Percentiles rank a stretch among this genome's conserved stretches.
These are phyloP conservation scores for Tricholoma furcatifolium DNA, from an alignment of 768 basidiomycete genomes.

Conservation along the genomic window DNA sequence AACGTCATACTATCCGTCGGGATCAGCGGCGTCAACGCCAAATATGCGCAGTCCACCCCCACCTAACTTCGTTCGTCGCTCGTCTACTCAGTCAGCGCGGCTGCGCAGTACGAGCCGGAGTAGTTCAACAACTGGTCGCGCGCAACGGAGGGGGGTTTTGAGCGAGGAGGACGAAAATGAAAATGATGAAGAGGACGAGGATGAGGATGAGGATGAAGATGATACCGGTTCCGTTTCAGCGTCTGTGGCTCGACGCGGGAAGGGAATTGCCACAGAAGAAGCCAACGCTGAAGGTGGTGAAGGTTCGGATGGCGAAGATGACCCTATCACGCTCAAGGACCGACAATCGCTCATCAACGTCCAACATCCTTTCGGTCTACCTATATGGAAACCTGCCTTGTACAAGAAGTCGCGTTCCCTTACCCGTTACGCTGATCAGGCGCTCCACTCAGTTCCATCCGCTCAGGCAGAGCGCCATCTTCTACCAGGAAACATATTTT, in stretches of 20 bases:
- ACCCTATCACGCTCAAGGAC: constrained; percentile 90
- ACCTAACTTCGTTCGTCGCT: constrained; percentile 45
- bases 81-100: constrained; percentile 51
- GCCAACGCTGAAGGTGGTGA: constrained; percentile 43
- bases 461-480: constrained; percentile 92
- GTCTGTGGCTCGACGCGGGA: constrained; percentile 35
- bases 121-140: constrained; percentile 45
- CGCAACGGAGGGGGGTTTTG: constrained; percentile 38
- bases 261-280: constrained; percentile 36
- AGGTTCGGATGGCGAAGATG: constrained; percentile 53
- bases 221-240: constrained; percentile 16
- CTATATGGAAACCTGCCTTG: constrained; percentile 98
- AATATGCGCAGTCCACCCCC: constrained; percentile 41
- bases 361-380: constrained; percentile 97
- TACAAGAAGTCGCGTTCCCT: constrained; percentile 98
- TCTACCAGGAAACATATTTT: constrained; percentile 91
- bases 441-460: constrained; percentile 88
- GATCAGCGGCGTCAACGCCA: constrained; percentile 41
- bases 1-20: constrained; percentile 59
- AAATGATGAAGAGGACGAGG: constrained; percentile 33
- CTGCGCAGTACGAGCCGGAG: constrained; percentile 61
- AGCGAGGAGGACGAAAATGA: constrained; percentile 55
- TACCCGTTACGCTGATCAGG: constrained; percentile 93
- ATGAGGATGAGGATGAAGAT: constrained; percentile 34
- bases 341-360: constrained; percentile 98